Conservation (phyloP, 768 basidiomycete genomes). For the Termitomyces sp. region DNA sequence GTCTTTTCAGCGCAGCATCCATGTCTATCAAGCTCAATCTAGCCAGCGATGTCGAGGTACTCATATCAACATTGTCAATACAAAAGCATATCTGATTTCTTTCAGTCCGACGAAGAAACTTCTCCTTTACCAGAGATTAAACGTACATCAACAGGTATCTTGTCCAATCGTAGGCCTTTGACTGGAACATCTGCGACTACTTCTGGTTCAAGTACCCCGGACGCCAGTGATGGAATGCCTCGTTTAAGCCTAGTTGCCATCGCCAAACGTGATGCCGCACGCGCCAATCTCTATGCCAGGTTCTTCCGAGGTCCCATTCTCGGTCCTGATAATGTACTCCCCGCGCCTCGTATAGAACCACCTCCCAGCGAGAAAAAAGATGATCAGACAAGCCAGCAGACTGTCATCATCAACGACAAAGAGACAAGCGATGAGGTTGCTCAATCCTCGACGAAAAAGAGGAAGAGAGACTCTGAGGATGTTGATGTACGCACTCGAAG, state of each 20-base stretch:
- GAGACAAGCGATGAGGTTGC: constrained; percentile 9
- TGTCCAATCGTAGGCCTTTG: constrained; percentile 66
- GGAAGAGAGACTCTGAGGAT: constrained; percentile 7
- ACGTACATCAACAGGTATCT: constrained; percentile 71
- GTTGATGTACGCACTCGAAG: constrained; percentile 2
- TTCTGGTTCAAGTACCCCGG: constrained; percentile 41
- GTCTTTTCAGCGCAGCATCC: constrained; percentile 79
- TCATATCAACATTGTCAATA: background rate
- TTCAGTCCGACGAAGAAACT: constrained; percentile 10
- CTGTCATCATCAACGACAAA: background rate
- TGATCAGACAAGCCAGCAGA: background rate
- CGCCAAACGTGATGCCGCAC: constrained; percentile 80
- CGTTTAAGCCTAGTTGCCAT: constrained; percentile 51
- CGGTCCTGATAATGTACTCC: constrained; percentile 36
- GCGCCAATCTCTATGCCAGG: constrained; percentile 67
- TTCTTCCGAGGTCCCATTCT: constrained; percentile 80
- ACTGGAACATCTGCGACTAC: constrained; percentile 46
- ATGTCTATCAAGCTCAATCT: constrained; percentile 77
- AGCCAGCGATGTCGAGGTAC: constrained; percentile 43
- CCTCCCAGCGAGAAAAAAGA: background rate
- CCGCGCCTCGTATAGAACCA: background rate
- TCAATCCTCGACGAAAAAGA: constrained; percentile 7
- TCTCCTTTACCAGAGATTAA: constrained; percentile 7
- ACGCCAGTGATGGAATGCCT: constrained; percentile 22
- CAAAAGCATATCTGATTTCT: background rate